Conservation (phyloP, 2,329 filamentous ascomycete genomes). For the Diaporthe ampelina region DNA sequence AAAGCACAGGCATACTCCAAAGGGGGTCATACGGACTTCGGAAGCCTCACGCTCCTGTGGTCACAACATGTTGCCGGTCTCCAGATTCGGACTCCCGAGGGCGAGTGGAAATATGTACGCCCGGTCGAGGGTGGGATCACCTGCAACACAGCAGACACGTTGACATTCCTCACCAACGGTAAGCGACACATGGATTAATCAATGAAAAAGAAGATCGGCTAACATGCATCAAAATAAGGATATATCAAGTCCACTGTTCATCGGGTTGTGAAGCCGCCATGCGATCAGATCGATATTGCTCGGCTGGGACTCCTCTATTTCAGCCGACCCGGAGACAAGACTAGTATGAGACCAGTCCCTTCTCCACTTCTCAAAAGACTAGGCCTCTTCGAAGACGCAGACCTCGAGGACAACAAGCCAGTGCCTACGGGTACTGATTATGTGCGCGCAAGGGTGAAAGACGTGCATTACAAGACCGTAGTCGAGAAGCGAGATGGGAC, state of each 20-base stretch:
- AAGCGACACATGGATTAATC: not conserved
- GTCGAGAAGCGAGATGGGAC: constrained; percentile 59
- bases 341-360: not conserved
- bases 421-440: constrained; percentile 59
- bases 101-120: not conserved
- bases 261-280: constrained; percentile 8
- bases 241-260: constrained; percentile 13
- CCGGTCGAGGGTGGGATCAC: constrained; percentile 7
- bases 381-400: not conserved
- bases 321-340: not conserved
- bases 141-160: constrained; percentile 21
- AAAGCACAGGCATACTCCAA: constrained; percentile 16
- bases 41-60: constrained; percentile 7
- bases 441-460: constrained; percentile 60
- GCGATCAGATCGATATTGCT: constrained; percentile 5
- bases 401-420: constrained; percentile 17
- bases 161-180: constrained; percentile 18
- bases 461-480: constrained; percentile 61
- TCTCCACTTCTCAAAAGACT: constrained; percentile 1
- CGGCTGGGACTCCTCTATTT: constrained; percentile 9
- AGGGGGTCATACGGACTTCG: constrained; percentile 11
- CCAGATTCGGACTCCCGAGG: constrained; percentile 3
- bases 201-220: not conserved
- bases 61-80: not conserved
- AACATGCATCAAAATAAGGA: not conserved